phyloP scores from a whole-genome alignment of 257 asterid genomes.

The Forsythia suspensa region DNA sequence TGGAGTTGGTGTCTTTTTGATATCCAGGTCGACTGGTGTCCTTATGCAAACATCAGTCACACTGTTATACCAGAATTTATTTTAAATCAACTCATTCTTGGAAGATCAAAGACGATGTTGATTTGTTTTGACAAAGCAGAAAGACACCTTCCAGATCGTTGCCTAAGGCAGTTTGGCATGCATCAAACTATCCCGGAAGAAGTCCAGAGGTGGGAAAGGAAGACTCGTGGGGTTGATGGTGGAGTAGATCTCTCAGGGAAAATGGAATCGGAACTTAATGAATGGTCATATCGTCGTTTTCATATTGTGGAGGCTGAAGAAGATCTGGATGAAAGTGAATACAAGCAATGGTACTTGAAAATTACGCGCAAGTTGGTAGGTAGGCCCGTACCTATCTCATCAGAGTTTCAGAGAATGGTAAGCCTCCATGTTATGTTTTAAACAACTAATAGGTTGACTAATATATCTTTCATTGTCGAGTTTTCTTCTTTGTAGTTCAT shows the following conservation, averaged over 20 bases:
- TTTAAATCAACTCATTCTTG: conserved; percentile 74
- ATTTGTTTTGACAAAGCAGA: conserved; percentile 97
- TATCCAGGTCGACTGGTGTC: conserved; percentile 90
- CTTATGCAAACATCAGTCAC: conserved; percentile 81
- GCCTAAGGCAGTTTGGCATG: conserved; percentile 91
- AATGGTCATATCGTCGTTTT: conserved; percentile 78
- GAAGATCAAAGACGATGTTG: conserved; percentile 94
- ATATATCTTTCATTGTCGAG: neutral
- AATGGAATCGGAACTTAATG: conserved; percentile 86
- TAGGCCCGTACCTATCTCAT: conserved; percentile 81
- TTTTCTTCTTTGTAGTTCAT: neutral
- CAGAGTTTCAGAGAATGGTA: conserved; percentile 93
- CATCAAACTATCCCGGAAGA: conserved; percentile 76
- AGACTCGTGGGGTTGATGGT: conserved; percentile 96
- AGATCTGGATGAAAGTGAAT: conserved; percentile 77
- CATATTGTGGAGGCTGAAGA: conserved; percentile 86
- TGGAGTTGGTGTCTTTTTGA: conserved; percentile 11
- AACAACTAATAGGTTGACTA: neutral
- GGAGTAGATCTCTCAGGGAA: conserved; percentile 81
- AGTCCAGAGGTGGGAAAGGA: conserved; percentile 92
- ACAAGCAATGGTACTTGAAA: conserved; percentile 77
- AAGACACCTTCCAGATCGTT: conserved; percentile 95
- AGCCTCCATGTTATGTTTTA: conserved; percentile 20
- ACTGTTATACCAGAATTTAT: conserved; percentile 77
- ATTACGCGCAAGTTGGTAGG: conserved; percentile 83